Base-by-base conservation (phyloP, 345 rosid species). In the Pugionium cornutum region DNA sequence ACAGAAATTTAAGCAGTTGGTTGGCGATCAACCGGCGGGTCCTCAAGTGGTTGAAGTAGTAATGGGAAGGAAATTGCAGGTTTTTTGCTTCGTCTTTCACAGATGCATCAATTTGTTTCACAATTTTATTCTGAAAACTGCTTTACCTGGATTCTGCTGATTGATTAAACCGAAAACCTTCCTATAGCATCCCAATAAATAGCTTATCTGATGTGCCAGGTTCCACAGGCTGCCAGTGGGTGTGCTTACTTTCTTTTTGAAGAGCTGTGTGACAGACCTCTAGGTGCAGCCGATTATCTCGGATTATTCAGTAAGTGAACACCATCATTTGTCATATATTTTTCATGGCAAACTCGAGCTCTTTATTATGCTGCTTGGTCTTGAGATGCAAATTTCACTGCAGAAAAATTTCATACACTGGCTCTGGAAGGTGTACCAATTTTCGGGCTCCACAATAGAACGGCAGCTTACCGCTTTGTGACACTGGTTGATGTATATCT, bases 201-300 rank as follows among this genome's bases (percentile, higher is more conserved):
- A 54, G 37, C 58, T 55, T 47, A 56, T 39, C 10, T 64, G 65
- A 33, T 62, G 10, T 58, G 4, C 30, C 69, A 94, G 96, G 95
- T 90, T 61, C 90, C 97, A 29, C 72, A 80, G 53, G 92, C 86
- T 75, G 95, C 97, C 49, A 68, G 82, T 83, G 99, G 97, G 72
- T 90, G 96, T 72, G 99, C 99, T 55, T 88, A 83, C 83, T 86
- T 94, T 83, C 66, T 76, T 61, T 94, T 94, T 52, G 96, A 90
- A 75, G 99, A 88, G 40, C 82, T 94, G 47, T 94, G 99, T 65
- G 95, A 94, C 70, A 81, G 70, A 58, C 99, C 96, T 57, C 83
- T 90, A 58, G 99, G 97, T 31, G 96, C 99, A 74, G 96, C 99
- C 2, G 99, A 94, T 75, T 94, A 94, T 76, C 88, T 94, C 74